Evolutionary conservation across 495 filamentous ascomycete species (phyloP).

Genomic region (Penicillium macrosclerotiorum): DNA sequence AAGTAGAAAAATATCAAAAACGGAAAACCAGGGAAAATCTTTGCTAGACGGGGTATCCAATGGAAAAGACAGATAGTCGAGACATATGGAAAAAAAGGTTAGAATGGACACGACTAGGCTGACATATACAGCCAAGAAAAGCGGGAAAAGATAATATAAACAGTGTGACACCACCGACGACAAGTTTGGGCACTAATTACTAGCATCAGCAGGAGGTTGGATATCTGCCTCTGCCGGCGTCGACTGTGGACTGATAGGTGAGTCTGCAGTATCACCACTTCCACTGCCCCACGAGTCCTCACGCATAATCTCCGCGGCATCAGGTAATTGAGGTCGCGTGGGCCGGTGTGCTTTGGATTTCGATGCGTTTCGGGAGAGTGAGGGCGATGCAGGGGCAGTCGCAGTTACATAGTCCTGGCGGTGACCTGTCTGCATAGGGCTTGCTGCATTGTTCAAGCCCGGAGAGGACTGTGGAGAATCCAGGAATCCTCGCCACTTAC

Average conservation of each 20-base stretch:
- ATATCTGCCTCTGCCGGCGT: slow-evolving; percentile 7
- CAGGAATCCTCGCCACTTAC: slow-evolving; percentile 88
- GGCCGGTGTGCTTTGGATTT: slow-evolving; percentile 7
- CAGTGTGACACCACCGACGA: no score
- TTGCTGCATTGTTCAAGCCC: slow-evolving; percentile 21
- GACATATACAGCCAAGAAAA: no score
- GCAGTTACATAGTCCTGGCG: slow-evolving; percentile 6
- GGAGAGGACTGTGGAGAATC: slow-evolving; percentile 30
- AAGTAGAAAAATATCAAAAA: slow-evolving; percentile 3
- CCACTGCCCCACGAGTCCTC: slow-evolving; percentile 39
- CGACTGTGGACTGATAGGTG: slow-evolving; percentile 20
- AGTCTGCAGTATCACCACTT: slow-evolving; percentile 33
- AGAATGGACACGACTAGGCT: not conserved
- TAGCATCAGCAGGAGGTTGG: not conserved
- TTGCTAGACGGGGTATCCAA: slow-evolving; percentile 42
- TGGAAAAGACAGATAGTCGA: slow-evolving; percentile 31
- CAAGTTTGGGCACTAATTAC: no score
- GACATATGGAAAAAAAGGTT: slow-evolving; percentile 20
- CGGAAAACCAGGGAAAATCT: not conserved
- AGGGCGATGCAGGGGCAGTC: slow-evolving; percentile 20
- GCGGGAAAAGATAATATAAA: no score
- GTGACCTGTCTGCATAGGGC: slow-evolving; percentile 32
- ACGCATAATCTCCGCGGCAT: slow-evolving; percentile 21
- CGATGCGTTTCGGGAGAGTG: slow-evolving; percentile 8
- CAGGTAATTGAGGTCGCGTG: slow-evolving; percentile 16